phyloP scores from a whole-genome alignment of 345 rosid species.

The Mercurialis annua region DNA sequence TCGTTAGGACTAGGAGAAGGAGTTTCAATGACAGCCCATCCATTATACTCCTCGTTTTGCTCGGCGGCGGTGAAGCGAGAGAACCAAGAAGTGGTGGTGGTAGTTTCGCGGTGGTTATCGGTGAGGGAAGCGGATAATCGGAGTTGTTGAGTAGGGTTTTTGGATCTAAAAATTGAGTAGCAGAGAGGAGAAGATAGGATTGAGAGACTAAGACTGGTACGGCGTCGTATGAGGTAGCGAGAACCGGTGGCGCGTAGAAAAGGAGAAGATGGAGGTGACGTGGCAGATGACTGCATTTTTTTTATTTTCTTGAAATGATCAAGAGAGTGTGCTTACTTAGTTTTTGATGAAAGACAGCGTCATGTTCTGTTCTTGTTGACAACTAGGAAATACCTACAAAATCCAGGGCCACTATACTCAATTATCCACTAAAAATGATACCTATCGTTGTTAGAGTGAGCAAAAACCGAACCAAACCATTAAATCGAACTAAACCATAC shows the following conservation, averaged over 20 bases:
- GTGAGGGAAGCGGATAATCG: constrained; percentile 44
- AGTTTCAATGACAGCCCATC: constrained; percentile 56
- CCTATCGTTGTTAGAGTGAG: too few species aligned
- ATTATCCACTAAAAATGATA: too few species aligned
- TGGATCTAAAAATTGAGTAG: constrained; percentile 19
- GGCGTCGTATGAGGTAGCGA: constrained; percentile 35
- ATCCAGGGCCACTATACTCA: too few species aligned
- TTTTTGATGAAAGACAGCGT: too few species aligned
- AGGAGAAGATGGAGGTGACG: constrained; percentile 24
- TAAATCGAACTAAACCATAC: too few species aligned
- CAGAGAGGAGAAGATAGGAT: constrained; percentile 16
- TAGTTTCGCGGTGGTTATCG: constrained; percentile 18
- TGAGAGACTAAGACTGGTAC: background rate
- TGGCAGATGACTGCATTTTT: constrained; percentile 37
- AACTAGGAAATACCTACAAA: too few species aligned
- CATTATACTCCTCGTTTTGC: constrained; percentile 37
- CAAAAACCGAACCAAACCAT: too few species aligned
- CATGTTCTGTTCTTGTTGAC: too few species aligned
- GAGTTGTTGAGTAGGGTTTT: constrained; percentile 30
- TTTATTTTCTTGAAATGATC: constrained; percentile 2
- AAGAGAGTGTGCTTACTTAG: background rate
- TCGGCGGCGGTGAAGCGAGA: constrained; percentile 27
- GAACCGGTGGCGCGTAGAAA: constrained; percentile 24
- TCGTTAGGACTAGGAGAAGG: constrained; percentile 28
- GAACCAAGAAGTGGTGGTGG: constrained; percentile 45